Evolutionary conservation across 192 early-diverging fungal genomes (phyloP).

Genomic region (Pilaira anomala): DNA sequence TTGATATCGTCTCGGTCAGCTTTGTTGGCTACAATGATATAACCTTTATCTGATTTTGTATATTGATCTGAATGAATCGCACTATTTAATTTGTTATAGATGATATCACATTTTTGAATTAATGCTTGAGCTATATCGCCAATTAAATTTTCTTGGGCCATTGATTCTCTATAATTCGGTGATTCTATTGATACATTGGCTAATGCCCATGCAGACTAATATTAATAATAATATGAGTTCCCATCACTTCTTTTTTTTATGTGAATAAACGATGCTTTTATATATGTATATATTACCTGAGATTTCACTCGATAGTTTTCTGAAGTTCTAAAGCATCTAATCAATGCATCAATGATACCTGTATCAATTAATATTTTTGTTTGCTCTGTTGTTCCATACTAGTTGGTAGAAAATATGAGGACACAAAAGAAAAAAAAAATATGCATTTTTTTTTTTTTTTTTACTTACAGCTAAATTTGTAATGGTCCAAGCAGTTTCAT

Average conservation of each 20-base stretch:
- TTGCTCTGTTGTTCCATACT: conserved; percentile 25
- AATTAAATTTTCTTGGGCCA: conserved; percentile 20
- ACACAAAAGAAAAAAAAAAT: background rate
- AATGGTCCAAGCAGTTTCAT: conserved; percentile 30
- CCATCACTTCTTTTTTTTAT: too few species aligned
- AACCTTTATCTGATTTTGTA: background rate
- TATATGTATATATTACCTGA: conserved; percentile 13
- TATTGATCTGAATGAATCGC: background rate
- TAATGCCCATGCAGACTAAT: conserved; percentile 26
- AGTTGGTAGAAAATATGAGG: background rate
- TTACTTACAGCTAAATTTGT: conserved; percentile 29
- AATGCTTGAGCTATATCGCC: conserved; percentile 12
- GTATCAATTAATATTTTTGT: conserved; percentile 19
- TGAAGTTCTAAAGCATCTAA: conserved; percentile 10
- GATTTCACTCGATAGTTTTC: conserved; percentile 20
- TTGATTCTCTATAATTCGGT: conserved; percentile 8
- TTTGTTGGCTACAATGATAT: background rate
- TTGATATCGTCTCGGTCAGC: conserved; percentile 16
- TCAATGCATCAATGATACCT: conserved; percentile 12
- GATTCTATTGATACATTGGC: conserved; percentile 27
- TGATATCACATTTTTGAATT: conserved; percentile 8
- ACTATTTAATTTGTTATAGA: background rate
- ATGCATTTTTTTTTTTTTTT: too few species aligned
- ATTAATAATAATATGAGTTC: background rate
- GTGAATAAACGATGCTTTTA: background rate